Evolutionary conservation across 2,329 filamentous ascomycete species (phyloP), one percentile per base, ranked within the genome.

Genomic region (Monilinia polystroma): DNA sequence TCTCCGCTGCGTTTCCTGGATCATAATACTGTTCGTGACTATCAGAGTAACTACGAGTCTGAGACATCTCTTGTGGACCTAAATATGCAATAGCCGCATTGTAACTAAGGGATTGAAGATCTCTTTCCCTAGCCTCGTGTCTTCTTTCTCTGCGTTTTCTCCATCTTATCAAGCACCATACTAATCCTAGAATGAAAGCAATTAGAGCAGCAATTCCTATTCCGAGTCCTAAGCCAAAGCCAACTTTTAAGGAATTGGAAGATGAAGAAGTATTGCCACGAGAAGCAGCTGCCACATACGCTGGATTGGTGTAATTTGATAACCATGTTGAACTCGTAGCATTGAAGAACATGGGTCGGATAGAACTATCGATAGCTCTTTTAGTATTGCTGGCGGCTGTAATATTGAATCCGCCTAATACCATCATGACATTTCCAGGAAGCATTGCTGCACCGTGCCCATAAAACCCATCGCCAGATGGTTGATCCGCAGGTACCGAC

Each of bases 371-470:
- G 72, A n/a, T 77, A 77, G 72, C 82, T 85, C 60, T 75, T 62
- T 76, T 76, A 29, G 68, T 62, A 20, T 67, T 72, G 1, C 59
- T 65, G 10, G 70, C 66, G 16, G 66, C 63, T 12, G 79, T 76
- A 45, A 87, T 85, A 29, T 81, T 80, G 73, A 86, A 85, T 1
- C 87, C 87, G 7, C 87, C 87, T 55, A 87, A 84, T 1, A 89
- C 80, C 82, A 90, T 85, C 85, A 90, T 87, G 2, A 90, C 81
- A 70, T 90, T 89, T 2, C 87, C 87, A 0, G 87, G 87, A 4
- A 90, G 77, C 65, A 90, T 78, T 1, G 81, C 83, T 1, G 87
- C 86, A 0, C 86, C 87, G 71, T 90, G 87, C 0, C 87, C 87
- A 72, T 85, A 90, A 0, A 89, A 77, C 0, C 83, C 85, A 0